Conservation (phyloP, 805 yeast genomes). For the Candida golubevii region DNA sequence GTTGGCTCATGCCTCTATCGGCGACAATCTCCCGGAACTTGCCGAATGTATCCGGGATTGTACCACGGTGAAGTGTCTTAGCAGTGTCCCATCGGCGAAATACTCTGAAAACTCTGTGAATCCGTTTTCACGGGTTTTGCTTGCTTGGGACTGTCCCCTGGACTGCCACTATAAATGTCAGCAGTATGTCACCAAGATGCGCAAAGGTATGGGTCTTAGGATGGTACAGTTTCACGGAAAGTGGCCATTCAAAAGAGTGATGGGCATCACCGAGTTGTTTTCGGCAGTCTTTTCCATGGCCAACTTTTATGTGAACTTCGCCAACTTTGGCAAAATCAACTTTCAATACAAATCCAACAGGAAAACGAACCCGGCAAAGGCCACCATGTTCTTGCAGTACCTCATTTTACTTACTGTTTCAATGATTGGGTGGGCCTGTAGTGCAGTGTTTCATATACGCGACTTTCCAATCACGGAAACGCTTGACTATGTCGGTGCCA, state of each 20-base stretch:
- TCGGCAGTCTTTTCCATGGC: slow-evolving; percentile 33
- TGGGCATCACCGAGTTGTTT: slow-evolving; percentile 35
- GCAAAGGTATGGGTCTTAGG: slow-evolving; percentile 18
- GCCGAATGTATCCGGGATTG: slow-evolving; percentile 25
- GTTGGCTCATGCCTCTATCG: slow-evolving; percentile 21
- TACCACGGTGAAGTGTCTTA: slow-evolving; percentile 15
- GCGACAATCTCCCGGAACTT: slow-evolving; percentile 32
- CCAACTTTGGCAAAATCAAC: slow-evolving; percentile 24
- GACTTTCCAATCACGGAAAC: slow-evolving; percentile 37
- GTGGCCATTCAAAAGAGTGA: slow-evolving; percentile 39
- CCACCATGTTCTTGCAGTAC: slow-evolving; percentile 29
- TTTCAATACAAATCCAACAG: slow-evolving; percentile 22
- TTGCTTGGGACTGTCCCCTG: slow-evolving; percentile 33
- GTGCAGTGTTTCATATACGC: slow-evolving; percentile 36
- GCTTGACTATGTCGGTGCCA: slow-evolving; percentile 41
- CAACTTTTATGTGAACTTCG: slow-evolving; percentile 33
- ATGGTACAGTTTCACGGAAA: slow-evolving; percentile 42
- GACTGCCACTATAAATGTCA: slow-evolving; percentile 40
- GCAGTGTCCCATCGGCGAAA: slow-evolving; percentile 12
- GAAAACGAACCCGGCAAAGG: slow-evolving; percentile 13
- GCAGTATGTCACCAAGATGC: slow-evolving; percentile 27
- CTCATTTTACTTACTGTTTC: slow-evolving; percentile 24
- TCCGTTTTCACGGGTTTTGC: slow-evolving; percentile 18
- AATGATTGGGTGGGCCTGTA: slow-evolving; percentile 35
- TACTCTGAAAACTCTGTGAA: slow-evolving; percentile 12